Evolutionary conservation across 495 filamentous ascomycete species (phyloP), one percentile per base, ranked within the genome.

Genomic region (Pyronema domesticum): DNA sequence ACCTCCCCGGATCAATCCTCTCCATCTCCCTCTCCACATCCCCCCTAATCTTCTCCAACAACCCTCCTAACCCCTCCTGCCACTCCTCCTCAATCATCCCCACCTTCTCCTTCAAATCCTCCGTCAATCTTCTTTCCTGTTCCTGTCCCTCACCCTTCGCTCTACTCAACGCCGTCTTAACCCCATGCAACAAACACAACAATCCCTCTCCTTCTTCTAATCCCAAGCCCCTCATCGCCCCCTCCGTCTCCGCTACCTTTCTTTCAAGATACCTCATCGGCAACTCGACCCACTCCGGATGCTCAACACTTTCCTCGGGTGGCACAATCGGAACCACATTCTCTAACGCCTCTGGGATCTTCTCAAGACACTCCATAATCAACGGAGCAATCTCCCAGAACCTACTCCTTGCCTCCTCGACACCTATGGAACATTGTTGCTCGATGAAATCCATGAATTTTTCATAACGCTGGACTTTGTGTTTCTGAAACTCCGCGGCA

Each of bases 341-440:
- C 13, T 54, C 58, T 45, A 67, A 42, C 15, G 57, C 56, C 4
- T 68, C 60, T 0, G 87, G 89, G 13, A 95, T 77, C 60, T 82
- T 83, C 59, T 91, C 82, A 5, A 89, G 75, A 17, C 95, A 67
- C 0, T 79, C 74, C 8, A 81, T 72, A 0, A 98, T 75, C 0
- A 78, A 74, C 0, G 93, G 93, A 0, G 88, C 91, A 58, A 96
- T 94, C 62, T 98, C 93, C 91, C 91, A 98, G 70, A 95, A 98
- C 3, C 87, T 87, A 13, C 79, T 83, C 0, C 95, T 75, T 66
- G 95, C 93, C 34, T 83, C 75, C 65, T 95, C 89, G 13, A 96
- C 86, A 3, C 89, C 91, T 3, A 87, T 80, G 3, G 78, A 76
- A 19, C 93, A 86, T 52, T 89, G 91, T 62, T 79, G 75, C 67